Percentiles rank a stretch among this genome's conserved stretches.
These are phyloP conservation scores for Biscutella auriculata DNA, from an alignment of 441 rosid species.

Conservation along the genomic window DNA sequence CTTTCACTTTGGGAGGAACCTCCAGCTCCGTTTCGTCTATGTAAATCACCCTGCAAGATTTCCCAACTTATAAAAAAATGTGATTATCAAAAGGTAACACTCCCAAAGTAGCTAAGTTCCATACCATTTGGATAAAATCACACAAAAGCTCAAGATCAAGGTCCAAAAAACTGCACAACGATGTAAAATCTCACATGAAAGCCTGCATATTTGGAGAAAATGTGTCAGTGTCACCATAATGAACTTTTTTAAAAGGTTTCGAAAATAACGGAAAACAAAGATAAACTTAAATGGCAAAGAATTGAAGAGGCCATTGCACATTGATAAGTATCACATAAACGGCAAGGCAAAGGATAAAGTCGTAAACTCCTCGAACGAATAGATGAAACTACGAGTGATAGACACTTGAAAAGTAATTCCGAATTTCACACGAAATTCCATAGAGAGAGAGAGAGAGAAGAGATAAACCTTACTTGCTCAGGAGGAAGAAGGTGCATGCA, in stretches of 20 bases:
- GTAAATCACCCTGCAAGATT: constrained; percentile 28
- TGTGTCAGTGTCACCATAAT: background rate
- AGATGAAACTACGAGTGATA: background rate
- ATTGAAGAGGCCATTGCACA: background rate
- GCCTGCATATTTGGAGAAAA: constrained; percentile 4
- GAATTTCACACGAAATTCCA: background rate
- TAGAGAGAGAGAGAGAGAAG: constrained; percentile 1
- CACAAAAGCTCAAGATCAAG: too few relatives aligned
- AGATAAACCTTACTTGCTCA: background rate
- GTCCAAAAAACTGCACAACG: background rate
- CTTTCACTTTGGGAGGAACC: constrained; percentile 25
- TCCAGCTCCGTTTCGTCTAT: constrained; percentile 15
- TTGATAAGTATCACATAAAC: background rate
- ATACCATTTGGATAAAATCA: constrained; percentile 14
- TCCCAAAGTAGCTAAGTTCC: background rate
- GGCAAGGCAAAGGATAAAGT: background rate
- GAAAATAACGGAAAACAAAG: background rate
- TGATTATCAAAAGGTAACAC: background rate
- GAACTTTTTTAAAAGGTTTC: background rate
- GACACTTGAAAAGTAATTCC: background rate
- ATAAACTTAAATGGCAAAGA: background rate
- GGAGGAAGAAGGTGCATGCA: constrained; percentile 9
- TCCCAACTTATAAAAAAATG: background rate
- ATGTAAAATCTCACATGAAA: background rate
- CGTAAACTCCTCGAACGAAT: background rate